phyloP scores from a whole-genome alignment of 1,139 yeast genomes.

The Hansenula lynferdii region DNA sequence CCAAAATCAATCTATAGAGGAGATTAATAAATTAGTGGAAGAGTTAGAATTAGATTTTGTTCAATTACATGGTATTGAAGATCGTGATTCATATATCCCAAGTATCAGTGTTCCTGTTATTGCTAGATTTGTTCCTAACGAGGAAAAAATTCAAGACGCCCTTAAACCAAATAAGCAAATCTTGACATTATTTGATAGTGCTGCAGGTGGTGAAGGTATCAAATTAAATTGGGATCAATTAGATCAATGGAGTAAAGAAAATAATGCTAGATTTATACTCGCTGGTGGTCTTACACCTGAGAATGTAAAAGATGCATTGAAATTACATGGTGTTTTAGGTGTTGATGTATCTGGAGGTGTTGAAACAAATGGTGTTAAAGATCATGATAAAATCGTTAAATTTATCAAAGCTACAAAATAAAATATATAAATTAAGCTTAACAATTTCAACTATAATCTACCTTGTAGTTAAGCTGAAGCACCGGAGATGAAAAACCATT shows the following conservation, averaged over 20 bases:
- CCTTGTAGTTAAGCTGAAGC: slow-evolving; percentile 43
- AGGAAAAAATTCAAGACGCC: slow-evolving; percentile 24
- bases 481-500: slow-evolving; percentile 99
- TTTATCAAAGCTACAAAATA: slow-evolving; percentile 52
- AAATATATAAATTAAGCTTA: no score
- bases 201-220: slow-evolving; percentile 88
- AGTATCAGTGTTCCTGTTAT: slow-evolving; percentile 57
- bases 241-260: slow-evolving; percentile 29
- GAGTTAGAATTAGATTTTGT: slow-evolving; percentile 64
- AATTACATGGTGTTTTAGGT: slow-evolving; percentile 58
- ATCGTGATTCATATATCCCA: slow-evolving; percentile 46
- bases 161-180: slow-evolving; percentile 36
- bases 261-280: slow-evolving; percentile 51
- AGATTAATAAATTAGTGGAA: slow-evolving; percentile 44
- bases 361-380: slow-evolving; percentile 73
- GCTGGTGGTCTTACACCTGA: slow-evolving; percentile 89
- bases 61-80: slow-evolving; percentile 87
- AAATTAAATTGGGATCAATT: slow-evolving; percentile 65
- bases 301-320: slow-evolving; percentile 54
- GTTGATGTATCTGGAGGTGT: slow-evolving; percentile 97
- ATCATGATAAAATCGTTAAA: slow-evolving; percentile 47
- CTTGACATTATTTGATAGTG: slow-evolving; percentile 75
- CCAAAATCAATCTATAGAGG: slow-evolving; percentile 69
- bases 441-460: no score
- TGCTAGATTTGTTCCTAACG: slow-evolving; percentile 66